Evolutionary conservation across 2,329 filamentous ascomycete genomes (phyloP).

Genomic region (Botryotinia narcissicola): DNA sequence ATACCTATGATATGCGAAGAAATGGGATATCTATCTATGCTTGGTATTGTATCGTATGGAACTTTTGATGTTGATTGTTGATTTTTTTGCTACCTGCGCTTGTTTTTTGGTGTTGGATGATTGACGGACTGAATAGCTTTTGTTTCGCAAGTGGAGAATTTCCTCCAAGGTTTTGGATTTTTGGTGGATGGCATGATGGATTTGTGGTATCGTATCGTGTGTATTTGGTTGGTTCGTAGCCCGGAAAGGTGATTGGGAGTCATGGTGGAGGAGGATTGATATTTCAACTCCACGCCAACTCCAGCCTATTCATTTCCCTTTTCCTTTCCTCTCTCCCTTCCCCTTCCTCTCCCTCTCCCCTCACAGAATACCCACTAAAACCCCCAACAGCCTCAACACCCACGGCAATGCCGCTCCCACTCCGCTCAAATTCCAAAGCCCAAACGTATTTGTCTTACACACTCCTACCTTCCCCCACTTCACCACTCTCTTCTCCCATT

Average conservation of each 20-base stretch:
- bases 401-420: background rate
- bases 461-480: slow-evolving; percentile 15
- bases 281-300: background rate
- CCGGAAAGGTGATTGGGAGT: too few relatives aligned
- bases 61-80: background rate
- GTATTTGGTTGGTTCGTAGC: too few relatives aligned
- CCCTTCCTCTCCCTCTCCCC: too few relatives aligned
- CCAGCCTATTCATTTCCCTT: background rate
- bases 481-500: slow-evolving; percentile 22
- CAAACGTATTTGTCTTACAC: slow-evolving; percentile 19
- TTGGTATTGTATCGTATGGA: background rate
- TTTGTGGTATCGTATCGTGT: background rate
- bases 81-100: too few relatives aligned
- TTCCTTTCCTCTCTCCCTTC: too few relatives aligned
- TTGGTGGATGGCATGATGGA: background rate
- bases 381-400: background rate
- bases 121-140: background rate
- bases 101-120: background rate
- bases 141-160: background rate
- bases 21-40: background rate
- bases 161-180: background rate
- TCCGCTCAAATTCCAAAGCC: slow-evolving; percentile 6
- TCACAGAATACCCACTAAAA: background rate
- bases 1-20: background rate
- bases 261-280: too few relatives aligned